Evolutionary conservation across 2,329 filamentous ascomycete genomes (phyloP), one percentile per base, ranked within the genome.

Genomic region (Exserohilum rostratum): DNA sequence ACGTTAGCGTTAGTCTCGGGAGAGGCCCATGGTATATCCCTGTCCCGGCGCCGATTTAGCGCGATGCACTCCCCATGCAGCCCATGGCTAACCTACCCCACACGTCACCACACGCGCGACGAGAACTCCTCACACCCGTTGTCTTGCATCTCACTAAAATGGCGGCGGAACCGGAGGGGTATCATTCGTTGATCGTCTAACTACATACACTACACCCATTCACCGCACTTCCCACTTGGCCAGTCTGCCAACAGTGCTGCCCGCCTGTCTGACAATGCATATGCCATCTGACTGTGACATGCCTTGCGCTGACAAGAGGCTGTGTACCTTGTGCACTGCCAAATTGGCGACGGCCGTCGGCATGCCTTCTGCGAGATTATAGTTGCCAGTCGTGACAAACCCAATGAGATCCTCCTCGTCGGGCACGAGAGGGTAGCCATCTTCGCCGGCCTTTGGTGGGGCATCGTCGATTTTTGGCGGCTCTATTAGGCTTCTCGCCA

Each of bases 331-430:
- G 5, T 79, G 79, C 0, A 88, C 78, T 12, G 85, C 79, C 22
- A 98, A 70, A 45, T 84, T 88, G 0, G 90, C 95, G 55, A 98
- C 81, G 0, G 87, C 93, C 13, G 86, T 87, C 0, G 89, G 90
- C 61, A 83, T 84, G 0, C 93, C 95, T 60, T 89, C 85, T 2
- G 85, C 84, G 2, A 98, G 82, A 66, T 89, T 92, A 72, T 89
- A 96, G 46, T 90, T 88, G 0, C 93, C 95, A 1, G 89, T 89
- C 2, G 92, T 97, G 20, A 97, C 87, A 71, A 96, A 99, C 0
- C 95, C 95, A 46, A 98, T 85, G 11, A 98, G 80, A 71, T 97
- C 90, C 18, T 84, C 80, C 58, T 87, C 86, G 9, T 82, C 80
- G 0, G 93, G 93, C n/a, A 92, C 86, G 0, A 86, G 69, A 0